phyloP scores from a whole-genome alignment of 176 grass and related monocot species.

The Canna indica region DNA sequence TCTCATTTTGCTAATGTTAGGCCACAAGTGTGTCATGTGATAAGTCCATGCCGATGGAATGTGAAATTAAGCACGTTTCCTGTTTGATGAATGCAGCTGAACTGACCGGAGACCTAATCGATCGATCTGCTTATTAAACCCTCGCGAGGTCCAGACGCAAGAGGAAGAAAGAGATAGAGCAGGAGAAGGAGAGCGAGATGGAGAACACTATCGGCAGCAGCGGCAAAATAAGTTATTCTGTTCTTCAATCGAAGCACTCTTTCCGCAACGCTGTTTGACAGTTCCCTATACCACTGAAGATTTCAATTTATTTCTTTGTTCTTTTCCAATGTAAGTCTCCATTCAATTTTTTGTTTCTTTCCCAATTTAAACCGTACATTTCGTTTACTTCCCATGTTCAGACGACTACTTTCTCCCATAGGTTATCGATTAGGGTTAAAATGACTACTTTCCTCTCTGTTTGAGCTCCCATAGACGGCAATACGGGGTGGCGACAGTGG shows the following conservation, averaged over 20 bases:
- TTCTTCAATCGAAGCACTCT: neutral
- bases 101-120: neutral
- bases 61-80: neutral
- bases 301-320: neutral
- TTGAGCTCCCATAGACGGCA: neutral
- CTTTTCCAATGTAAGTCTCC: too few species aligned
- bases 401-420: too few species aligned
- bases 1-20: too few species aligned
- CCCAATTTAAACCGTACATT: too few species aligned
- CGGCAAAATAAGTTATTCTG: slow-evolving; percentile 45
- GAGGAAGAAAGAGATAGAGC: slow-evolving; percentile 18
- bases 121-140: neutral
- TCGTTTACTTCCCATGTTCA: too few species aligned
- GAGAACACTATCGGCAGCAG: slow-evolving; percentile 23
- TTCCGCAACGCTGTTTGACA: too few species aligned
- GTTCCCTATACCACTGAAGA: too few species aligned
- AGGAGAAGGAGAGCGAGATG: too few species aligned
- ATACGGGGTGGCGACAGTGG: neutral
- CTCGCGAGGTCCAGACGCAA: neutral
- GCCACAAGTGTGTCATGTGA: too few species aligned
- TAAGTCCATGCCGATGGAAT: neutral
- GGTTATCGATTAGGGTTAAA: too few species aligned
- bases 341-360: too few species aligned
- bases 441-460: too few species aligned
- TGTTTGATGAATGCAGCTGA: neutral